These are phyloP conservation scores for Entomophthora muscae DNA, from an alignment of 371 early-diverging fungal species.

Conservation along the genomic window DNA sequence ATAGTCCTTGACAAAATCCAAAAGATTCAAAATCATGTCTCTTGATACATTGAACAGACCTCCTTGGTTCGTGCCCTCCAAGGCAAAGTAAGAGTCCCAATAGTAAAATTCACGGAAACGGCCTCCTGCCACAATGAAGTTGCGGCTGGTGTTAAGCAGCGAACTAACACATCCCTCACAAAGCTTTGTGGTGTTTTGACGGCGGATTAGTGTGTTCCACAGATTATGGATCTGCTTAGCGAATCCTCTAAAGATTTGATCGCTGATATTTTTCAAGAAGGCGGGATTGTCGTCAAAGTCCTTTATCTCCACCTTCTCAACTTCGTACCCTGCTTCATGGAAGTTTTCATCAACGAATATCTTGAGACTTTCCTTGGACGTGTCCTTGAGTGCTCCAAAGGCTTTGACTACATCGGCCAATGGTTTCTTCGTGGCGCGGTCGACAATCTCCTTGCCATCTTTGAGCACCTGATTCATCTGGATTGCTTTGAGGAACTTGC, in stretches of 20 bases:
- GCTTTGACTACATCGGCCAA: too few species aligned
- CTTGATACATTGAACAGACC: too few species aligned
- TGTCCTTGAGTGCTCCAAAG: too few species aligned
- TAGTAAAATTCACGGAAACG: too few species aligned
- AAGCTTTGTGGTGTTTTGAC: constrained; percentile 20
- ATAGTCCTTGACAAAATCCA: too few species aligned
- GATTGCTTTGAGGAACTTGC: too few species aligned
- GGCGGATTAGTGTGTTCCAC: constrained; percentile 39
- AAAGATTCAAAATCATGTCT: too few species aligned
- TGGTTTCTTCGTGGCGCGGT: too few species aligned
- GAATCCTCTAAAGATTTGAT: constrained; percentile 30
- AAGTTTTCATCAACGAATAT: constrained; percentile 43
- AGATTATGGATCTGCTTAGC: constrained; percentile 23
- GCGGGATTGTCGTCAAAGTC: constrained; percentile 19
- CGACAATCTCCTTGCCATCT: too few species aligned
- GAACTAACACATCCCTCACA: constrained; percentile 35
- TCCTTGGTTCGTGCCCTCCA: too few species aligned
- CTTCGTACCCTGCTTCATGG: constrained; percentile 23
- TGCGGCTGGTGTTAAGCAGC: constrained; percentile 29
- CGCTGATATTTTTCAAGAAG: constrained; percentile 27
- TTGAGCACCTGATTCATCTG: too few species aligned
- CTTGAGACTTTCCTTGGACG: constrained; percentile 19
- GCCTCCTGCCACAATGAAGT: constrained; percentile 83
- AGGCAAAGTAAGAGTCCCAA: too few species aligned
- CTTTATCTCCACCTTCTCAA: constrained; percentile 14